Evolutionary conservation across 1,284 basidiomycete genomes (phyloP).

Genomic region (Farysia itapuensis): DNA sequence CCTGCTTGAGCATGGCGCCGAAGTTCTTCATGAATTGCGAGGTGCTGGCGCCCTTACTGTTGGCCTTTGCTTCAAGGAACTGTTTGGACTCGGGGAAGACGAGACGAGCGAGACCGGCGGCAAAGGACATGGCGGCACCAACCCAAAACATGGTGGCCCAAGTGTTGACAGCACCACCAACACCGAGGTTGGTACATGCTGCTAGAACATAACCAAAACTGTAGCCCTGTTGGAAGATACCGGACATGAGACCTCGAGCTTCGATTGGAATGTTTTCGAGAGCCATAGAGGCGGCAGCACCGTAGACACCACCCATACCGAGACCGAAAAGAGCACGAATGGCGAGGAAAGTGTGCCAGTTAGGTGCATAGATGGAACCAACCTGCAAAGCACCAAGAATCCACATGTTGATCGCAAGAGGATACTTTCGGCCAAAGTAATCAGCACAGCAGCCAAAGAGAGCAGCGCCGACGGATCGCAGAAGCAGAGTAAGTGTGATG

Average conservation of each 20-base stretch:
- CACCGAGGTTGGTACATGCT: constrained; percentile 38
- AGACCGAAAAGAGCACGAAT: constrained; percentile 45
- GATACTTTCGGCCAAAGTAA: constrained; percentile 63
- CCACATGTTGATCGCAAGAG: constrained; percentile 43
- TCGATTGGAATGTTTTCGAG: constrained; percentile 40
- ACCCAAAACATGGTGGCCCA: constrained; percentile 48
- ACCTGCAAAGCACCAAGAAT: constrained; percentile 37
- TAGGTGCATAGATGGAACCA: constrained; percentile 27
- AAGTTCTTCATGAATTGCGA: constrained; percentile 24
- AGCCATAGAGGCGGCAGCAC: constrained; percentile 17
- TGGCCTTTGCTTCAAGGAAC: constrained; percentile 34
- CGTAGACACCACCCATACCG: constrained; percentile 42
- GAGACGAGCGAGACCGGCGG: constrained; percentile 30
- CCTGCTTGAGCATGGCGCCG: constrained; percentile 11
- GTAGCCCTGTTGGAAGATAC: constrained; percentile 47
- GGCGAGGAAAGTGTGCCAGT: constrained; percentile 36
- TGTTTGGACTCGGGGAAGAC: constrained; percentile 44
- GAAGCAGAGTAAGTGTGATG: constrained; percentile 38
- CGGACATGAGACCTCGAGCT: constrained; percentile 36
- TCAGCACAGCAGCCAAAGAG: constrained; percentile 39
- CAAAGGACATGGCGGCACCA: constrained; percentile 34
- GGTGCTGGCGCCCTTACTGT: constrained; percentile 23
- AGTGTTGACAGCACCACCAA: constrained; percentile 21
- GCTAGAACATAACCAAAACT: constrained; percentile 43
- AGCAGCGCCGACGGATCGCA: constrained; percentile 41